Evolutionary conservation across 768 basidiomycete genomes (phyloP).

Genomic region (Clitopilus passeckerianus): DNA sequence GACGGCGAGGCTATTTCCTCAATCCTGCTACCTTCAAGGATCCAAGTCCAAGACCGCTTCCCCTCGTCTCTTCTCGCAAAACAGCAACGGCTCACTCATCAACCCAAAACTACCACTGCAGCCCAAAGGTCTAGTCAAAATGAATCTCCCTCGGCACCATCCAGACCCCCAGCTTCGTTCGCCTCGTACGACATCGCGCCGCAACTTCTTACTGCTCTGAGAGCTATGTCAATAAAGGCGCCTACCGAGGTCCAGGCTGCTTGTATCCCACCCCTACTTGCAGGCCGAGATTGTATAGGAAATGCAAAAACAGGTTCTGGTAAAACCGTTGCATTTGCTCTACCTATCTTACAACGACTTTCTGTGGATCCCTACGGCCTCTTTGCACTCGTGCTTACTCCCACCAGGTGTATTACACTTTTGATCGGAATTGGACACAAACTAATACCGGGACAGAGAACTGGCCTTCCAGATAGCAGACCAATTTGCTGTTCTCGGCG

Average conservation of each 20-base stretch:
- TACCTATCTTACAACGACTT: conserved; percentile 89
- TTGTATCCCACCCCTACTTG: conserved; percentile 83
- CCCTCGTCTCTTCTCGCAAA: neutral
- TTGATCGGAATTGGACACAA: neutral
- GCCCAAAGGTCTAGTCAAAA: neutral
- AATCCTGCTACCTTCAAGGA: neutral
- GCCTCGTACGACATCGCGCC: conserved; percentile 54
- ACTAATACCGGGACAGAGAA: conserved; percentile 51
- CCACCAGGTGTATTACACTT: conserved; percentile 67
- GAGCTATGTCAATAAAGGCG: conserved; percentile 74
- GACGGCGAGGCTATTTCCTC: neutral
- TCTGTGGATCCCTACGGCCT: conserved; percentile 91
- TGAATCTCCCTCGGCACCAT: neutral
- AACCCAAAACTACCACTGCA: neutral
- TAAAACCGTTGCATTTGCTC: conserved; percentile 95
- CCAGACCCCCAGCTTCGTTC: conserved; percentile 32
- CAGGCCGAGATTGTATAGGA: conserved; percentile 94
- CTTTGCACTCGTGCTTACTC: conserved; percentile 89
- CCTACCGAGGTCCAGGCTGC: conserved; percentile 89
- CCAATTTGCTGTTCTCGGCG: conserved; percentile 89
- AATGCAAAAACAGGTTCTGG: conserved; percentile 98
- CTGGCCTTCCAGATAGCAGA: conserved; percentile 97
- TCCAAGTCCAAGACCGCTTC: neutral
- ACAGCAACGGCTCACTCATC: neutral
- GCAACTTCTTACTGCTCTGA: conserved; percentile 58